A percentile compares a stretch with the other conserved stretches of the same genome.
Conservation (phyloP, 768 basidiomycete species). For the Lactarius hatsudake region DNA sequence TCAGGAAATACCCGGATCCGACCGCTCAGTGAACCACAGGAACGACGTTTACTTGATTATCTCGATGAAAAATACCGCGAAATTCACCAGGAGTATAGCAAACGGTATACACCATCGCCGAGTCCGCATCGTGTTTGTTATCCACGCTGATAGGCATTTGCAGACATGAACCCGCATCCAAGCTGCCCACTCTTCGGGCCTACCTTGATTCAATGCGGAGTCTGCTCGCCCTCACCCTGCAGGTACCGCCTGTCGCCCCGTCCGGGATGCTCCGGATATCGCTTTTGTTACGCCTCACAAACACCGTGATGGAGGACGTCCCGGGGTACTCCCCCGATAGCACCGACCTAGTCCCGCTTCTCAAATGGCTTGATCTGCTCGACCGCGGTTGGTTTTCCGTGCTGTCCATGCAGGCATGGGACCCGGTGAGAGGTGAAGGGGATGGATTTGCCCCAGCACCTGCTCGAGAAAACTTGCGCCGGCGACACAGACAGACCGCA, state of each 20-base stretch:
- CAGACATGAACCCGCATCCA: constrained; percentile 46
- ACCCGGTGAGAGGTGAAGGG: constrained; percentile 44
- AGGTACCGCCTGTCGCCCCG: constrained; percentile 71
- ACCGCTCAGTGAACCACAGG: constrained; percentile 42
- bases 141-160: neutral
- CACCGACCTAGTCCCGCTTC: constrained; percentile 47
- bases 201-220: constrained; percentile 59
- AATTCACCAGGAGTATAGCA: constrained; percentile 68
- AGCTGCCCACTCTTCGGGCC: constrained; percentile 52
- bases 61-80: constrained; percentile 65
- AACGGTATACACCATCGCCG: constrained; percentile 43
- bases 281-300: constrained; percentile 69
- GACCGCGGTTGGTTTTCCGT: constrained; percentile 74
- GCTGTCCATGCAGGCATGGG: constrained; percentile 64
- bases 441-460: constrained; percentile 44
- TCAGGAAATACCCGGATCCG: neutral
- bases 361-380: constrained; percentile 69
- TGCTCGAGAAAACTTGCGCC: constrained; percentile 40
- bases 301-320: constrained; percentile 59
- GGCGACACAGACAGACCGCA: constrained; percentile 67
- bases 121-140: too few species aligned
- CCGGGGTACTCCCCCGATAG: constrained; percentile 55
- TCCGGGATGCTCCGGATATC: constrained; percentile 65
- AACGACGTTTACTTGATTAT: constrained; percentile 60
- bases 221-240: constrained; percentile 61